A percentile compares a stretch with the other conserved stretches of the same genome.
Conservation (phyloP, 257 asterid species). For the Ajuga chamaepitys region DNA sequence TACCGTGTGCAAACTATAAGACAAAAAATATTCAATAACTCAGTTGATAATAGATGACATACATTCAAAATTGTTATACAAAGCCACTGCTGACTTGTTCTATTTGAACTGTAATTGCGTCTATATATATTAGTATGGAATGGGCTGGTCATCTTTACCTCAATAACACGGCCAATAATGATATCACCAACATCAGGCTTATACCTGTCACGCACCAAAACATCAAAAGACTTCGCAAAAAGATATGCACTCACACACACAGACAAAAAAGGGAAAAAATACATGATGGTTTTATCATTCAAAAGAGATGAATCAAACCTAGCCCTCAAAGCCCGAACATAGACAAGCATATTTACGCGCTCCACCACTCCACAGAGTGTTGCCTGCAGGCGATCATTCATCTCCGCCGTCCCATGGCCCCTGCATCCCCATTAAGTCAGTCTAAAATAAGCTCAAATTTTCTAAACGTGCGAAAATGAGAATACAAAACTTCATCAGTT, state of each 20-base stretch:
- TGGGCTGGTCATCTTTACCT: slow-evolving; percentile 35
- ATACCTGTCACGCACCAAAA: slow-evolving; percentile 41
- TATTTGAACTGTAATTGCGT: neutral
- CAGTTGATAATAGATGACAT: neutral
- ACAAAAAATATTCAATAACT: neutral
- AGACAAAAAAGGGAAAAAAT: neutral
- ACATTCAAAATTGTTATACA: neutral
- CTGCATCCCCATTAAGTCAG: slow-evolving; percentile 28
- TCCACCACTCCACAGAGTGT: slow-evolving; percentile 90
- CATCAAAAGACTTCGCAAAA: neutral
- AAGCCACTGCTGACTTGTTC: neutral
- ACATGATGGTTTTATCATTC: neutral
- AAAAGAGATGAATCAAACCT: slow-evolving; percentile 34
- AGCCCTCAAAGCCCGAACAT: slow-evolving; percentile 70
- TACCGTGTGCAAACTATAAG: neutral
- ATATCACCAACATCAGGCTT: slow-evolving; percentile 94
- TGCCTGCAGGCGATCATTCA: slow-evolving; percentile 64
- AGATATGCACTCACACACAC: neutral
- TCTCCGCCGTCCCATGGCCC: slow-evolving; percentile 91
- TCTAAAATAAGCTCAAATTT: slow-evolving; percentile 3
- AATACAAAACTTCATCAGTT: neutral
- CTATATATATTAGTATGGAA: neutral
- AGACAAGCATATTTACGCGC: slow-evolving; percentile 88
- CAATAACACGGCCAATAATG: slow-evolving; percentile 85
- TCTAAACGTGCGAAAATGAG: neutral